phyloP scores from a whole-genome alignment of 2,329 filamentous ascomycete genomes.

The Penicillium sp. region DNA sequence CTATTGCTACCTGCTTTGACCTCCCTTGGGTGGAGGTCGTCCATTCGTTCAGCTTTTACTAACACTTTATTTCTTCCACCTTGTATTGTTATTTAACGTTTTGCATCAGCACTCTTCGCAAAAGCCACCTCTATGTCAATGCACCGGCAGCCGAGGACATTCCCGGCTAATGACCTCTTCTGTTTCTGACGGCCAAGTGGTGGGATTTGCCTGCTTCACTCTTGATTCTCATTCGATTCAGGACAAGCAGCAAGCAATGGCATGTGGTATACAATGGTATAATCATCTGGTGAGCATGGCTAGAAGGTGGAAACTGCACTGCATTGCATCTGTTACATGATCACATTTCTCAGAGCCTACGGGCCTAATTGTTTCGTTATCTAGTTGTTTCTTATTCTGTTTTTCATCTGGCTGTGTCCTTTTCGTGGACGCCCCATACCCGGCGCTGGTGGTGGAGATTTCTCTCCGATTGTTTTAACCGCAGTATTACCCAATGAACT shows the following conservation, averaged over 20 bases:
- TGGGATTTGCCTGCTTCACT: background rate
- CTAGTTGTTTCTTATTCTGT: slow-evolving; percentile 14
- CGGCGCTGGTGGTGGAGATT: slow-evolving; percentile 5
- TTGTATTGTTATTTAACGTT: slow-evolving; percentile 19
- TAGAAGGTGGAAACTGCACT: slow-evolving; percentile 4
- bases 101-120: slow-evolving; percentile 6
- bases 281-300: slow-evolving; percentile 4
- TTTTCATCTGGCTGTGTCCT: slow-evolving; percentile 16
- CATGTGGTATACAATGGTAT: slow-evolving; percentile 8
- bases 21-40: slow-evolving; percentile 12
- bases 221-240: background rate
- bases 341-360: slow-evolving; percentile 19
- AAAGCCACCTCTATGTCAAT: slow-evolving; percentile 5
- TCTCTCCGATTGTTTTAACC: slow-evolving; percentile 6
- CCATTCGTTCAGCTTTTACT: slow-evolving; percentile 17
- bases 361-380: slow-evolving; percentile 19
- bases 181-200: background rate
- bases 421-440: slow-evolving; percentile 21
- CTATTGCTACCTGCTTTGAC: slow-evolving; percentile 9
- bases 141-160: slow-evolving; percentile 6
- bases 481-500: background rate
- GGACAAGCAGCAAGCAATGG: background rate
- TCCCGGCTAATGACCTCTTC: slow-evolving; percentile 5
- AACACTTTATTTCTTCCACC: slow-evolving; percentile 6
- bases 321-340: slow-evolving; percentile 14